Percentiles rank a stretch among this genome's conserved stretches.
These are phyloP conservation scores for Stemphylium vesicarium DNA, from an alignment of 2,329 filamentous ascomycete species.

Conservation along the genomic window DNA sequence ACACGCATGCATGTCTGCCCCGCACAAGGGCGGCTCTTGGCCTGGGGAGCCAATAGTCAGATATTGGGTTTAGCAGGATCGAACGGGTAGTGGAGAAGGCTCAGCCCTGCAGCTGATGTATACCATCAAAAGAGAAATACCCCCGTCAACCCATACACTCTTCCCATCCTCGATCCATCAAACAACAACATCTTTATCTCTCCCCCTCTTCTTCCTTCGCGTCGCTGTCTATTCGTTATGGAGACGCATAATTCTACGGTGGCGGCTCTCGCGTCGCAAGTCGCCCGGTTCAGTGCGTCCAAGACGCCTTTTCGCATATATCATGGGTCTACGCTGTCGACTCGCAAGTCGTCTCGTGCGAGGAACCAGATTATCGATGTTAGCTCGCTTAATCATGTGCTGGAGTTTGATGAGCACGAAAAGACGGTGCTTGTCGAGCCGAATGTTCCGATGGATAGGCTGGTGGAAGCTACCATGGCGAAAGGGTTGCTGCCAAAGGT, in stretches of 20 bases:
- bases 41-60: constrained; percentile 5
- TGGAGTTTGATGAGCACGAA: constrained; percentile 51
- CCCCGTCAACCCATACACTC: constrained; percentile 6
- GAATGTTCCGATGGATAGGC: constrained; percentile 71
- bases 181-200: constrained; percentile 2
- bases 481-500: constrained; percentile 66
- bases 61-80: constrained; percentile 17
- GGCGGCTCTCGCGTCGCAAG: constrained; percentile 35
- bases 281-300: constrained; percentile 54
- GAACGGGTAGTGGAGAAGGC: constrained; percentile 29
- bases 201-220: background rate
- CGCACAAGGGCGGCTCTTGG: constrained; percentile 2
- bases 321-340: constrained; percentile 64
- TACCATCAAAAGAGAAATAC: constrained; percentile 12
- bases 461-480: constrained; percentile 64
- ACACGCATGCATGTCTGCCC: background rate
- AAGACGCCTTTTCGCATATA: constrained; percentile 61
- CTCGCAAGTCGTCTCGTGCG: constrained; percentile 52
- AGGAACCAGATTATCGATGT: constrained; percentile 56
- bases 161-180: constrained; percentile 1
- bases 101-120: constrained; percentile 32
- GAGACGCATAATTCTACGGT: constrained; percentile 37
- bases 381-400: constrained; percentile 55
- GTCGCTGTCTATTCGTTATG: constrained; percentile 21
- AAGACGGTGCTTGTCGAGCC: constrained; percentile 66